phyloP scores from a whole-genome alignment of 2,329 filamentous ascomycete genomes.

The Lasiodiplodia theobromae region DNA sequence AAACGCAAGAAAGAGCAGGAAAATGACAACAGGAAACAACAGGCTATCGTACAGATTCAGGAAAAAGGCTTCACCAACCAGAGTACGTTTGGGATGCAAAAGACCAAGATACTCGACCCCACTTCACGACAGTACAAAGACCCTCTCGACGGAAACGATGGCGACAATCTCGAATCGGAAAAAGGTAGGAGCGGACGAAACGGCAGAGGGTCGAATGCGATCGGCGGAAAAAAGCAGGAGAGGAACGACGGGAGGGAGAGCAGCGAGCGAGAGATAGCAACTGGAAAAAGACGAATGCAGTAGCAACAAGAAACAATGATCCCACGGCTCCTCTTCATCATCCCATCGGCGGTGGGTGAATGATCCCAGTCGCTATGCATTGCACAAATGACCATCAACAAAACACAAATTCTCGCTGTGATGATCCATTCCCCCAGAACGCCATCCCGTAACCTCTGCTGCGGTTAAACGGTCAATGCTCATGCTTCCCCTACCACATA shows the following conservation, averaged over 20 bases:
- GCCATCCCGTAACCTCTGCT: background rate
- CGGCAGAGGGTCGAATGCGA: background rate
- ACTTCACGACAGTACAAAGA: background rate
- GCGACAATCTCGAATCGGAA: background rate
- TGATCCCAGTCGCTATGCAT: constrained; percentile 28
- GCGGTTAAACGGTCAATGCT: background rate
- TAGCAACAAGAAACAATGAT: constrained; percentile 17
- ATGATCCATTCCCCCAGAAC: constrained; percentile 1
- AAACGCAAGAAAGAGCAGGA: background rate
- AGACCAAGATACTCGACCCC: background rate
- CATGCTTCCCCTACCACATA: constrained; percentile 43
- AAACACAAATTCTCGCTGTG: background rate
- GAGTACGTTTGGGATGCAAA: background rate
- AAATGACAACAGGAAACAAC: background rate
- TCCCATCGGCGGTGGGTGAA: background rate
- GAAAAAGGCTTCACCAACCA: constrained; percentile 6
- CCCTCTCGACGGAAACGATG: background rate
- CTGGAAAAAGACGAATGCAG: constrained; percentile 11
- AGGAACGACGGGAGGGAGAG: background rate
- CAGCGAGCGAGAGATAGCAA: background rate
- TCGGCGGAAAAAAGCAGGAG: background rate
- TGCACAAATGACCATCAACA: constrained; percentile 19
- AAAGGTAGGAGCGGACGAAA: background rate
- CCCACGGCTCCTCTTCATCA: constrained; percentile 12
- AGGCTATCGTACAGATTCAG: constrained; percentile 15